phyloP scores from a whole-genome alignment of 176 grass and related monocot genomes.

The Oryza coarctata region DNA sequence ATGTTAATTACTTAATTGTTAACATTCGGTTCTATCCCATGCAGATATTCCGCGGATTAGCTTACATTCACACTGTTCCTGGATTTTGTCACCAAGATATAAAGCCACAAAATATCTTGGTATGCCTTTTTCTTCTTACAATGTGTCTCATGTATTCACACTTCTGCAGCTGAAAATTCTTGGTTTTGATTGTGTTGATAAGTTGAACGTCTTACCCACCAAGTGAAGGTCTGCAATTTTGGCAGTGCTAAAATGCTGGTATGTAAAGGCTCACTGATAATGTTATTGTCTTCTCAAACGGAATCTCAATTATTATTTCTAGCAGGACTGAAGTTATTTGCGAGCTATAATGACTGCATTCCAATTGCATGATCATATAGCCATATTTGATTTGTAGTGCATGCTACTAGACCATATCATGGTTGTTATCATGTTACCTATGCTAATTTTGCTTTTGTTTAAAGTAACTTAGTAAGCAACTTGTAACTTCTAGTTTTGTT shows the following conservation, averaged over 20 bases:
- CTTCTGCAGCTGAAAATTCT: background rate
- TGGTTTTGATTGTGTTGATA: constrained; percentile 22
- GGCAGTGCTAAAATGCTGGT: constrained; percentile 81
- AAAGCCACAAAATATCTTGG: constrained; percentile 90
- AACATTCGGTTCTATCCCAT: constrained; percentile 25
- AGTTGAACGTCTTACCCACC: constrained; percentile 82
- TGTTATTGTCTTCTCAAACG: background rate
- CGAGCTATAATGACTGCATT: background rate
- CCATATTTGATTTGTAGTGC: background rate
- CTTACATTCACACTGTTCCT: constrained; percentile 75
- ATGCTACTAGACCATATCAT: background rate
- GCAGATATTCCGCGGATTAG: constrained; percentile 81
- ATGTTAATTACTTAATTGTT: background rate
- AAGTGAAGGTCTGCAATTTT: constrained; percentile 90
- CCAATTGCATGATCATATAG: background rate
- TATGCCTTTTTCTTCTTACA: constrained; percentile 22
- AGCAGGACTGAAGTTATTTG: background rate
- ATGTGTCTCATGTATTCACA: background rate
- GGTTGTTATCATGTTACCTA: background rate
- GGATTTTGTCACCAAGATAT: constrained; percentile 82
- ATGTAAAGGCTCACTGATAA: constrained; percentile 23
- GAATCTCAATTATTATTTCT: background rate
- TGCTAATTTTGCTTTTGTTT: background rate
- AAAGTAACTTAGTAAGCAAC: background rate
- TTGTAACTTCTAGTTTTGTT: background rate